These are phyloP conservation scores for Trichoderma polysporum DNA, from an alignment of 2,329 filamentous ascomycete genomes.

Conservation along the genomic window DNA sequence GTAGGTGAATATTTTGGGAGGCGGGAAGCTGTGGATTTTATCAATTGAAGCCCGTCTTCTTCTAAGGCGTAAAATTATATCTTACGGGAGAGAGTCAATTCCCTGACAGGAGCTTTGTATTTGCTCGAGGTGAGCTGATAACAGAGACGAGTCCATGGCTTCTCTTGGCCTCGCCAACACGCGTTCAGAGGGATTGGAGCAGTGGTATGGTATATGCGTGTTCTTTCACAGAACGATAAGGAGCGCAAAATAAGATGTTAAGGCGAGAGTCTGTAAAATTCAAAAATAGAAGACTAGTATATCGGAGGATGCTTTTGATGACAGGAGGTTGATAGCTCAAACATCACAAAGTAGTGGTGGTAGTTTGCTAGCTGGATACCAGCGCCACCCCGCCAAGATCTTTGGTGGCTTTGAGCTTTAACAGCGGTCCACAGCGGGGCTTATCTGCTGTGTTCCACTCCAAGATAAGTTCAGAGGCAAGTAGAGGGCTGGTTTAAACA, in stretches of 20 bases:
- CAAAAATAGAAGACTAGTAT: background rate
- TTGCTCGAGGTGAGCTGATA: slow-evolving; percentile 72
- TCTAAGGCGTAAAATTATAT: background rate
- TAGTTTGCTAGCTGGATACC: background rate
- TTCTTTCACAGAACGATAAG: no score
- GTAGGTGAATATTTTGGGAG: slow-evolving; percentile 93
- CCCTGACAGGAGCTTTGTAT: slow-evolving; percentile 73
- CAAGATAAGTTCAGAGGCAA: background rate
- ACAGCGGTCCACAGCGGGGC: slow-evolving; percentile 19
- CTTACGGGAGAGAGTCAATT: slow-evolving; percentile 72
- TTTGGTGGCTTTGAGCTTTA: background rate
- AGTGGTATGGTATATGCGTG: background rate
- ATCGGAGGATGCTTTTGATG: background rate
- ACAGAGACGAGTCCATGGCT: slow-evolving; percentile 43
- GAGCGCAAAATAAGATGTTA: background rate
- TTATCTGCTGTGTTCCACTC: background rate
- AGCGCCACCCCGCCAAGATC: slow-evolving; percentile 17
- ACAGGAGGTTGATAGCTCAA: background rate
- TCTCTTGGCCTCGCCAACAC: background rate
- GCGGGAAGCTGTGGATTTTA: slow-evolving; percentile 66
- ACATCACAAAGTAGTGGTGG: background rate
- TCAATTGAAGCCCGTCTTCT: background rate
- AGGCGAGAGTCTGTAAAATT: no score
- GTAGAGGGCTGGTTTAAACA: background rate
- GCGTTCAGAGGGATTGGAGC: background rate